Conservation (phyloP, 1,139 yeast species). For the Debaryomyces subglobosus region DNA sequence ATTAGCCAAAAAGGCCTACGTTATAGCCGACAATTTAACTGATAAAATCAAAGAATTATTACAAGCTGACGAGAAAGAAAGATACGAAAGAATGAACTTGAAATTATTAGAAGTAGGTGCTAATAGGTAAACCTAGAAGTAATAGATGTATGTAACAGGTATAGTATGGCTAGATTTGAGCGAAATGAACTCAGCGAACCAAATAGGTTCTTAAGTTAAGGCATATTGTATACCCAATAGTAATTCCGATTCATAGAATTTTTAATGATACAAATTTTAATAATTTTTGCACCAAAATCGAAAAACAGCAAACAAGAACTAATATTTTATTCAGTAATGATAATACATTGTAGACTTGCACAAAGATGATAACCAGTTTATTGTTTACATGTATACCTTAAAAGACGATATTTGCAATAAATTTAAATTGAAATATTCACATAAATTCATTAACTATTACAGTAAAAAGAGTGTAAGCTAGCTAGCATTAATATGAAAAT, state of each 20-base stretch:
- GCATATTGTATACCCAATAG: neutral
- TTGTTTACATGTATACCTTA: no score
- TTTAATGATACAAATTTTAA: neutral
- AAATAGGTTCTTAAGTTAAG: neutral
- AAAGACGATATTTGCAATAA: no score
- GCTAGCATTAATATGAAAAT: neutral
- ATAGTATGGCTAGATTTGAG: neutral
- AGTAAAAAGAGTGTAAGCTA: neutral
- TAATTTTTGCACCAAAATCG: neutral
- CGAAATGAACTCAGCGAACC: neutral
- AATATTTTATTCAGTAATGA: no score
- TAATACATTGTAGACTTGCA: no score
- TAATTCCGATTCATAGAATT: neutral
- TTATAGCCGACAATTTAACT: slow-evolving; percentile 65
- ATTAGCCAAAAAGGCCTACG: slow-evolving; percentile 68
- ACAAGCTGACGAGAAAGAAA: slow-evolving; percentile 53
- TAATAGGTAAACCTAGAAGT: slow-evolving; percentile 20
- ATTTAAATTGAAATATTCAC: neutral
- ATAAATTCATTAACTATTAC: neutral
- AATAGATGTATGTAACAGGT: neutral
- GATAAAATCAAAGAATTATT: slow-evolving; percentile 60
- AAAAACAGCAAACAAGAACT: neutral
- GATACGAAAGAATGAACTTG: slow-evolving; percentile 34
- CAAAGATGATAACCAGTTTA: no score
- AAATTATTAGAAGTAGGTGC: slow-evolving; percentile 44